phyloP scores from a whole-genome alignment of 441 rosid genomes.

The Aleurites moluccanus region DNA sequence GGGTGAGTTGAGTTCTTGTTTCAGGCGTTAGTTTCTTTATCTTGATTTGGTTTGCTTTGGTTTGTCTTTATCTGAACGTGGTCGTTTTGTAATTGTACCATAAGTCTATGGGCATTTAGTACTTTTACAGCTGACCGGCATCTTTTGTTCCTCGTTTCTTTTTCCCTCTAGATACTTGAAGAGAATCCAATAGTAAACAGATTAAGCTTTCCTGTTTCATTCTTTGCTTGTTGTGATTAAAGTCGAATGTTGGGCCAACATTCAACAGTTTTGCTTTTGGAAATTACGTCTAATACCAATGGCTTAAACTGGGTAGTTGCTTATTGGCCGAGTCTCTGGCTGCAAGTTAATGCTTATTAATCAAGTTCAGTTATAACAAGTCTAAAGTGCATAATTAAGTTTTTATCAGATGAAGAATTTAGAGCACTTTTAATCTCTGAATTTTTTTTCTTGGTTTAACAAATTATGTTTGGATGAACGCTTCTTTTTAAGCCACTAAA shows the following conservation, averaged over 20 bases:
- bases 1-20: constrained; percentile 11
- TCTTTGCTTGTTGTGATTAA: constrained; percentile 2
- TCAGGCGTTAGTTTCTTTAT: constrained; percentile 9
- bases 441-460: not conserved
- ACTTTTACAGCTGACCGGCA: not conserved
- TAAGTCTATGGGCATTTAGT: constrained; percentile 13
- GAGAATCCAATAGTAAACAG: no score
- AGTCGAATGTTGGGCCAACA: not conserved
- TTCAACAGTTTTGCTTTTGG: not conserved
- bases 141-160: not conserved
- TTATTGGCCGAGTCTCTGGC: not conserved
- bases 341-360: not conserved
- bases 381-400: not conserved
- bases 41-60: constrained; percentile 26
- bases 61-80: constrained; percentile 21
- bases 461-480: not conserved
- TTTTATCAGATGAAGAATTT: no score
- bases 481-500: not conserved
- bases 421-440: not conserved
- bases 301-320: not conserved
- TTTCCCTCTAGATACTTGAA: not conserved
- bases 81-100: constrained; percentile 23
- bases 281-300: constrained; percentile 3
- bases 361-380: not conserved
- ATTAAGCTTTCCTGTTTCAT: constrained; percentile 3